Evolutionary conservation across 1,284 basidiomycete genomes (phyloP).

Genomic region (Pulchroboletus neoregius): DNA sequence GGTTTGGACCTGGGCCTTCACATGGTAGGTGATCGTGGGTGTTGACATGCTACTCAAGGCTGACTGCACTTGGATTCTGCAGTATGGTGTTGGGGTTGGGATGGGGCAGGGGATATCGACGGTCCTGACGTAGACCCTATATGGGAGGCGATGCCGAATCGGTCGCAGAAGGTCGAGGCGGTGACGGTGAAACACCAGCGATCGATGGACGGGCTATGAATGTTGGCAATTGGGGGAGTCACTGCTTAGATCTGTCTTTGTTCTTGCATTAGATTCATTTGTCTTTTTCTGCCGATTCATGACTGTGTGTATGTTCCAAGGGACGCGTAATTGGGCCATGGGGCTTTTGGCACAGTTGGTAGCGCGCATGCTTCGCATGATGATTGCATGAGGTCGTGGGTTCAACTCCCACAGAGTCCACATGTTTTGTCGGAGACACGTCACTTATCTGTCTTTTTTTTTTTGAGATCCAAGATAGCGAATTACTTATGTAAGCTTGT

Average conservation of each 20-base stretch:
- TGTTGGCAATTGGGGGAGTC: neutral
- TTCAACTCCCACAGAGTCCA: constrained; percentile 39
- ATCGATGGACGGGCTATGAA: constrained; percentile 32
- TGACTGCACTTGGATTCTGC: constrained; percentile 10
- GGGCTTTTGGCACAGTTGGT: constrained; percentile 39
- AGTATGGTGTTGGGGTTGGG: constrained; percentile 99
- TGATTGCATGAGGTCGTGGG: constrained; percentile 38
- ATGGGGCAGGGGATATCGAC: constrained; percentile 92
- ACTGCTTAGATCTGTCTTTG: constrained; percentile 23
- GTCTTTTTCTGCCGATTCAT: neutral
- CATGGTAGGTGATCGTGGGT: constrained; percentile 58
- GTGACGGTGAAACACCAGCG: constrained; percentile 78
- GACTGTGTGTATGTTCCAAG: neutral
- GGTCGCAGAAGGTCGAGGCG: constrained; percentile 54
- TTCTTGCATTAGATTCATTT: neutral
- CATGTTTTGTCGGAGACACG: constrained; percentile 24
- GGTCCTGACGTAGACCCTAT: constrained; percentile 94
- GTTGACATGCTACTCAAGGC: neutral
- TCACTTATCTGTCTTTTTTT: neutral
- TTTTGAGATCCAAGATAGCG: neutral
- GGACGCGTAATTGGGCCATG: neutral
- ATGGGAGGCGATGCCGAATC: constrained; percentile 83
- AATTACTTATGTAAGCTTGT: neutral
- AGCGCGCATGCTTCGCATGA: constrained; percentile 39
- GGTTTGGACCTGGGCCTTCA: constrained; percentile 79